These are phyloP conservation scores for Metarhizium sp. DNA, from an alignment of 2,329 filamentous ascomycete genomes.

Conservation along the genomic window DNA sequence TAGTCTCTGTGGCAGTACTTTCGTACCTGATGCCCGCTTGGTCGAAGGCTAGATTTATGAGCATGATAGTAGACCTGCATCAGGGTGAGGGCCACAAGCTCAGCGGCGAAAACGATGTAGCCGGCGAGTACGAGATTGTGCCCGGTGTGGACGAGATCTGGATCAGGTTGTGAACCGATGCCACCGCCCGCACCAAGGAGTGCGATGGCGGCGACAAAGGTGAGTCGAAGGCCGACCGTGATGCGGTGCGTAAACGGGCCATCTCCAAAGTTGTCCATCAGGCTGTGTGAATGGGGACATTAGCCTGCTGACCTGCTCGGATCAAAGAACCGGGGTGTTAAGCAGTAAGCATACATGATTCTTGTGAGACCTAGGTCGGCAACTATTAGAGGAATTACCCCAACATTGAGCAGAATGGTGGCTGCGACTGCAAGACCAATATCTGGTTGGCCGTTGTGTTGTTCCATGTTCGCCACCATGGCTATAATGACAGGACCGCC, in stretches of 20 bases:
- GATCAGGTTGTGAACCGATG: conserved; percentile 6
- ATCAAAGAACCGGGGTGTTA: neutral
- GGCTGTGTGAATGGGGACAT: conserved; percentile 3
- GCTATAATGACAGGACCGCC: conserved; percentile 18
- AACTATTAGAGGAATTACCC: conserved; percentile 17
- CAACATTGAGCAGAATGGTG: conserved; percentile 19
- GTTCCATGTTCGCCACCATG: conserved; percentile 10
- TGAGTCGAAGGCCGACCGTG: conserved; percentile 9
- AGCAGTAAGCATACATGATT: conserved; percentile 13
- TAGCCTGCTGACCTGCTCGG: neutral
- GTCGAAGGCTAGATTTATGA: conserved; percentile 7
- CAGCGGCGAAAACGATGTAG: conserved; percentile 13
- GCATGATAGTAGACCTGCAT: conserved; percentile 10
- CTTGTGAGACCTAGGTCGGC: conserved; percentile 16
- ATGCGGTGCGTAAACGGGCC: conserved; percentile 11
- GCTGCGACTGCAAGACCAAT: conserved; percentile 16
- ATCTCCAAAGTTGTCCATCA: conserved; percentile 14
- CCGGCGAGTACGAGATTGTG: conserved; percentile 13
- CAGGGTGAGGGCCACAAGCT: conserved; percentile 9
- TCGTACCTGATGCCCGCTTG: conserved; percentile 10
- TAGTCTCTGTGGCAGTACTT: too few relatives aligned
- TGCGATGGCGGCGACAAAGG: conserved; percentile 9
- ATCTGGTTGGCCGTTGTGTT: neutral
- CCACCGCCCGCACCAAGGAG: conserved; percentile 13
- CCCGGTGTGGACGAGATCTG: neutral